Evolutionary conservation across 352 stramenopile genomes (phyloP).

Genomic region (Phytopythium ostracodes): DNA sequence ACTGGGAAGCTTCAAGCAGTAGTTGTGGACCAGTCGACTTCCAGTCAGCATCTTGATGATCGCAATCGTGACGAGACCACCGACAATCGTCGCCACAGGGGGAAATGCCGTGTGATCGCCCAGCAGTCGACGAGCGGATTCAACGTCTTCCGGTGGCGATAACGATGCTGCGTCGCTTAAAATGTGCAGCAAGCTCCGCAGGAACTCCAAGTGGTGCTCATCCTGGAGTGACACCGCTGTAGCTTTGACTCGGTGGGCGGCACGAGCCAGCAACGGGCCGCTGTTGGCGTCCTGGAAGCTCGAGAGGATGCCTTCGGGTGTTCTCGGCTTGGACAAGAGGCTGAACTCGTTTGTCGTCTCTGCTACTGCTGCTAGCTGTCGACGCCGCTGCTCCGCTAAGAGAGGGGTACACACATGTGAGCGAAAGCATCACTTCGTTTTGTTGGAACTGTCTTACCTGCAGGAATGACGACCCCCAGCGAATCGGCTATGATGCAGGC

Average conservation of each 20-base stretch:
- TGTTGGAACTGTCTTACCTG: no score
- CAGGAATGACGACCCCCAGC: slow-evolving; percentile 15
- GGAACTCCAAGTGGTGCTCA: slow-evolving; percentile 21
- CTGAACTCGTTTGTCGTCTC: slow-evolving; percentile 12
- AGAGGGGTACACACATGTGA: no score
- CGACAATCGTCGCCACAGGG: slow-evolving; percentile 21
- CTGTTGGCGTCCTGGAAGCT: slow-evolving; percentile 10
- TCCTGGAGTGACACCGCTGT: slow-evolving; percentile 6
- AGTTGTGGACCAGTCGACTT: slow-evolving; percentile 6
- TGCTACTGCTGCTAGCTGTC: slow-evolving; percentile 6
- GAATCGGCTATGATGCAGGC: slow-evolving; percentile 31
- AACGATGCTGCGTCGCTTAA: slow-evolving; percentile 5
- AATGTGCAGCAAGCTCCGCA: slow-evolving; percentile 28
- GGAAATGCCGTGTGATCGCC: slow-evolving; percentile 12
- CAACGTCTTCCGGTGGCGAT: slow-evolving; percentile 15
- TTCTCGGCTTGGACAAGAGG: slow-evolving; percentile 16
- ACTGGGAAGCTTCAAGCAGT: slow-evolving; percentile 7
- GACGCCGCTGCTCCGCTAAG: not conserved
- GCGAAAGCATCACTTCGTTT: no score
- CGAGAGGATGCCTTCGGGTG: slow-evolving; percentile 10
- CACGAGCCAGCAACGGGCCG: slow-evolving; percentile 8
- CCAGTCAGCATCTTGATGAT: slow-evolving; percentile 16
- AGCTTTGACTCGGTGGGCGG: slow-evolving; percentile 11
- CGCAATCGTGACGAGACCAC: slow-evolving; percentile 21
- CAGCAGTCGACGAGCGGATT: slow-evolving; percentile 13